These are phyloP conservation scores for Auriscalpium orientale DNA, from an alignment of 768 basidiomycete species.

Conservation along the genomic window DNA sequence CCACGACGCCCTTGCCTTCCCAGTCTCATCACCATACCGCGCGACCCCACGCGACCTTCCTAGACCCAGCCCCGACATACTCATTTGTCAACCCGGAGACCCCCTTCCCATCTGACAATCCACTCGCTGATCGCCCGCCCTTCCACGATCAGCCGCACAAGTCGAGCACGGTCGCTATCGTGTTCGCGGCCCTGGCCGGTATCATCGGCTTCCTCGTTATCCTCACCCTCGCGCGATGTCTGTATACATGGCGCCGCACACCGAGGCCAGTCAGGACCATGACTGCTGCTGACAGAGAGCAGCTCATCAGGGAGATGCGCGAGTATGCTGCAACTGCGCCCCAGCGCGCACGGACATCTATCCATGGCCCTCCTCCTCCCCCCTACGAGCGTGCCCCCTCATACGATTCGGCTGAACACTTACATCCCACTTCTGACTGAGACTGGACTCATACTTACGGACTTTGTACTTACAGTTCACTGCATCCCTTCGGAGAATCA, in stretches of 20 bases:
- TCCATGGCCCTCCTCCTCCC: constrained; percentile 38
- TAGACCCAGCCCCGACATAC: too few species aligned
- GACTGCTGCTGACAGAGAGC: constrained; percentile 33
- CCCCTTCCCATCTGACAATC: background rate
- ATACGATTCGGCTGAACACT: constrained; percentile 23
- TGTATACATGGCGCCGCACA: constrained; percentile 35
- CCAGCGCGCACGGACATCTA: constrained; percentile 11
- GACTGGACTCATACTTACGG: too few species aligned
- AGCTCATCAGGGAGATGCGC: constrained; percentile 44
- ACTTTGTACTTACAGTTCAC: too few species aligned
- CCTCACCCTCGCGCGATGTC: constrained; percentile 32
- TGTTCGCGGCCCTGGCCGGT: constrained; percentile 40
- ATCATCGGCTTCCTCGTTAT: constrained; percentile 29
- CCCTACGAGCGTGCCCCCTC: constrained; percentile 47
- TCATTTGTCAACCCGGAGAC: too few species aligned
- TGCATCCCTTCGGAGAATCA: too few species aligned
- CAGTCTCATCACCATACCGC: too few species aligned
- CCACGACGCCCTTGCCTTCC: too few species aligned
- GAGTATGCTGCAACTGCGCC: constrained; percentile 35
- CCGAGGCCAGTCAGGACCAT: constrained; percentile 37
- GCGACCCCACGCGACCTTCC: too few species aligned
- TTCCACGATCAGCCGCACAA: constrained; percentile 1
- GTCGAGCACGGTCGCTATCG: constrained; percentile 26
- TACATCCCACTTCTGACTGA: too few species aligned
- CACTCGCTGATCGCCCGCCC: constrained; percentile 1